Base-by-base conservation (phyloP, 2,329 filamentous ascomycete species). In the Blastomyces parvus region DNA sequence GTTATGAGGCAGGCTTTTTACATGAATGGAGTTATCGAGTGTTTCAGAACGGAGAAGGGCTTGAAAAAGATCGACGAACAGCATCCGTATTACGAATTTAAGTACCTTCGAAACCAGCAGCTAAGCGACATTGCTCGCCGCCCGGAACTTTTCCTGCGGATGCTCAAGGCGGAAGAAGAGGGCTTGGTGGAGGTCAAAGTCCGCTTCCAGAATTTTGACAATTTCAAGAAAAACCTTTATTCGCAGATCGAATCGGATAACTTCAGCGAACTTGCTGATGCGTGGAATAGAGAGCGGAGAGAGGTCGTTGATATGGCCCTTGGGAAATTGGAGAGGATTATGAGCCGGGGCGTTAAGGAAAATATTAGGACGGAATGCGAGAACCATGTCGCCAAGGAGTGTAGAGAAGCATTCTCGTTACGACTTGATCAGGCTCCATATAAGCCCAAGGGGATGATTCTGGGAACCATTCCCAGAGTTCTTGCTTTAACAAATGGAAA, bases 141-240 rank as follows among this genome's bases (percentile, higher is more conserved):
- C 61, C 94, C 94, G 0, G 92, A 97, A 67, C 81, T 96, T 33
- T 99, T 94, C 74, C 79, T 99, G 63, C 93, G 95, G 77, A 99
- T 99, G 94, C 86, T 97, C 75, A 95, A 91, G 74, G 94, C 94
- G 1, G 94, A 99, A 74, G 89, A 94, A 70, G 94, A 99, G 74
- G 92, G 93, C 2, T 80, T 99, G 1, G 84, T 99, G 17, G 90
- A 96, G 64, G 90, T 99, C 62, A 87, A 85, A 68, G 84, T 97
- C 22, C 84, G 84, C 17, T 83, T 97, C 74, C 86, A 90, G 69
- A 86, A 88, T 62, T 87, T 89, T 69, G 84, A 87, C 7, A 84
- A 88, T 42, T 92, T 96, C 79, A 86, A 86, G 64, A 84, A 86
- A 60, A 86, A 88, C 61, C 83, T 99, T 4, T 88, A 91, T 72